Evolutionary conservation across 257 asterid genomes (phyloP), one percentile per base, ranked within the genome.

Genomic region (Solanum etuberosum): DNA sequence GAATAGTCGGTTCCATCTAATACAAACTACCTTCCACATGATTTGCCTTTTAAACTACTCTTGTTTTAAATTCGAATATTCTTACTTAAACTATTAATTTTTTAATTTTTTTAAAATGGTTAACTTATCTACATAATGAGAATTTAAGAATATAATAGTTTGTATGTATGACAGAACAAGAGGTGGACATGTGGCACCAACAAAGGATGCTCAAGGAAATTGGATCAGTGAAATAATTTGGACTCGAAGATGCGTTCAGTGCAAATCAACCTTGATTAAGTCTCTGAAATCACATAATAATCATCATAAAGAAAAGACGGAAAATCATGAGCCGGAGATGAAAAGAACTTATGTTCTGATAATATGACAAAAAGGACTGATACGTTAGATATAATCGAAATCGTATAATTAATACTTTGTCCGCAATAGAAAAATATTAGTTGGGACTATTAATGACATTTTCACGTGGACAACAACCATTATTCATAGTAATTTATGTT

Each of bases 1-100:
- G 38, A 78, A 25, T 76, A 77, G 61, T 42, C 61, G 61, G 83
- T 7, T 77, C 35, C 83, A 77, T 77, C 61, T 2, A 77, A 40
- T 42, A 40, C 34, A 40, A 23, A 74, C 57, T 29, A 74, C 11
- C 59, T 40, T 40, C 35, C 83, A 77, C 61, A n/a, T 42, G 35
- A 42, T 77, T 42, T 16, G n/a, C 61, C 37, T 77, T 42, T 76
- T n/a, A 25, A 42, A n/a, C 35, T 38, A 61, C 31, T 40, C 27
- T 21, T 0, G 7, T 76, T 76, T 76, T 76, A 38, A n/a, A 76
- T n/a, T n/a, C 14, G 7, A 76, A 38, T 76, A 76, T 40, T 76
- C 35, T 76, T 23, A 34, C 35, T 40, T 38, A n/a, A 38, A 74
- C 25, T 74, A 73, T n/a, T 20, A 35, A 6, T 73, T 51, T 0